phyloP scores from a whole-genome alignment of 371 early-diverging fungal genomes.

The Cokeromyces recurvatus region DNA sequence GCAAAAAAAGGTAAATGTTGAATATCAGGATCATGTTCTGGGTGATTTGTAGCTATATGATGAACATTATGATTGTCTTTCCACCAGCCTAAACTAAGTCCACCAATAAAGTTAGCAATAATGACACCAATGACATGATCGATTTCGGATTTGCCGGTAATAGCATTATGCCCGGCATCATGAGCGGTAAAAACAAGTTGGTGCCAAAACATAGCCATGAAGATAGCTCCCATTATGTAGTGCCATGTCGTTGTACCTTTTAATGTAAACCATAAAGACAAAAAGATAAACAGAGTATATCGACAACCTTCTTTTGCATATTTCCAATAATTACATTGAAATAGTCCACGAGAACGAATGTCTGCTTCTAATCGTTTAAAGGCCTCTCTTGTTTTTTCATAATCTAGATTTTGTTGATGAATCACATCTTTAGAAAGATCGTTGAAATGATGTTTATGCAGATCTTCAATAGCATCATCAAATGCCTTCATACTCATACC shows the following conservation, averaged over 20 bases:
- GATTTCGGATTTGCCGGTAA: conserved; percentile 68
- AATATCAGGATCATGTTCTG: conserved; percentile 95
- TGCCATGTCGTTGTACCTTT: conserved; percentile 58
- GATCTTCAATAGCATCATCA: conserved; percentile 26
- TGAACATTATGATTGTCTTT: conserved; percentile 94
- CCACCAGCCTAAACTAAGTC: conserved; percentile 95
- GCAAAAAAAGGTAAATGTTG: conserved; percentile 96
- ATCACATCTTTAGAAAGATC: conserved; percentile 15
- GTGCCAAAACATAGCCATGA: conserved; percentile 84
- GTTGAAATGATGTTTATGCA: conserved; percentile 20
- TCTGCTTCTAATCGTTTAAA: conserved; percentile 66
- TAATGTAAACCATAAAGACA: conserved; percentile 62
- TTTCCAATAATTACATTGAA: conserved; percentile 70
- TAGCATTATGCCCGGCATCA: conserved; percentile 93
- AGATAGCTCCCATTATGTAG: conserved; percentile 56
- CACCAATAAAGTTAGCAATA: conserved; percentile 80
- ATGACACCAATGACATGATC: conserved; percentile 83
- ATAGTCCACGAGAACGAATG: conserved; percentile 59
- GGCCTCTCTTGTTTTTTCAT: conserved; percentile 41
- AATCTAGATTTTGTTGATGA: conserved; percentile 28
- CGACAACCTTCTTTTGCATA: conserved; percentile 75
- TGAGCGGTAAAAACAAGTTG: conserved; percentile 91
- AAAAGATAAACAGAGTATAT: conserved; percentile 54
- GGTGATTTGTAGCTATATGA: conserved; percentile 86
- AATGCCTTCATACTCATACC: conserved; percentile 29